Percentiles rank a stretch among this genome's conserved stretches.
These are phyloP conservation scores for Rachicladosporium sp. DNA, from an alignment of 2,329 filamentous ascomycete genomes.

Conservation along the genomic window DNA sequence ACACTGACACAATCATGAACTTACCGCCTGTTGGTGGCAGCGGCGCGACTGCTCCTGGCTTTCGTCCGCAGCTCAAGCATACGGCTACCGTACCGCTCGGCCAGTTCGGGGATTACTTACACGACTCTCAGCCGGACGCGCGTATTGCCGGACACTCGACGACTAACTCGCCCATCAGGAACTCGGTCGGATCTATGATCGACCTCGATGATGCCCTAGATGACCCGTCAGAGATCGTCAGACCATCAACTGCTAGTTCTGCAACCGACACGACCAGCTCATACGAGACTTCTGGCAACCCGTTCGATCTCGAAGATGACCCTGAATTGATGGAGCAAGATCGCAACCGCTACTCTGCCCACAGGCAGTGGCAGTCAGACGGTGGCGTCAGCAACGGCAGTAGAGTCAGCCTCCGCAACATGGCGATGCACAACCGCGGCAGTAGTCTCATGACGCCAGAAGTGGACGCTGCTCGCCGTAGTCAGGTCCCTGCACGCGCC, in stretches of 20 bases:
- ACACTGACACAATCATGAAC: constrained; percentile 15
- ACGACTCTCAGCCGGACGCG: constrained; percentile 10
- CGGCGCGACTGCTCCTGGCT: constrained; percentile 19
- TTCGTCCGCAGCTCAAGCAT: constrained; percentile 29
- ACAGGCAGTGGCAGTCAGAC: constrained; percentile 25
- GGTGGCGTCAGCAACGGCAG: constrained; percentile 15
- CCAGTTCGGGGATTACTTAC: constrained; percentile 27
- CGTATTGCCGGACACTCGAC: constrained; percentile 1
- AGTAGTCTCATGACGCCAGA: constrained; percentile 21
- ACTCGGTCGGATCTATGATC: constrained; percentile 34
- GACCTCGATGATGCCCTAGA: constrained; percentile 27
- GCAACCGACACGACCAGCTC: constrained; percentile 23
- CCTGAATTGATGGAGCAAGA: constrained; percentile 17
- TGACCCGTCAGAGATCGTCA: constrained; percentile 26
- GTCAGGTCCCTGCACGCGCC: constrained; percentile 9
- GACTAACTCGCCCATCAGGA: constrained; percentile 13
- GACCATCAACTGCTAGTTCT: constrained; percentile 32
- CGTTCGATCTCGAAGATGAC: constrained; percentile 37
- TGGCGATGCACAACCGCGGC: constrained; percentile 21
- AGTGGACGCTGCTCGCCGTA: constrained; percentile 15
- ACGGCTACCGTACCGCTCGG: constrained; percentile 29
- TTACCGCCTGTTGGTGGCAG: constrained; percentile 19
- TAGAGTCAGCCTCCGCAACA: constrained; percentile 16
- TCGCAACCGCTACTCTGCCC: constrained; percentile 22
- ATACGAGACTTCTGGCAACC: constrained; percentile 32